Evolutionary conservation across 2,329 filamentous ascomycete genomes (phyloP).

Genomic region (Arthrobotrys conoides): DNA sequence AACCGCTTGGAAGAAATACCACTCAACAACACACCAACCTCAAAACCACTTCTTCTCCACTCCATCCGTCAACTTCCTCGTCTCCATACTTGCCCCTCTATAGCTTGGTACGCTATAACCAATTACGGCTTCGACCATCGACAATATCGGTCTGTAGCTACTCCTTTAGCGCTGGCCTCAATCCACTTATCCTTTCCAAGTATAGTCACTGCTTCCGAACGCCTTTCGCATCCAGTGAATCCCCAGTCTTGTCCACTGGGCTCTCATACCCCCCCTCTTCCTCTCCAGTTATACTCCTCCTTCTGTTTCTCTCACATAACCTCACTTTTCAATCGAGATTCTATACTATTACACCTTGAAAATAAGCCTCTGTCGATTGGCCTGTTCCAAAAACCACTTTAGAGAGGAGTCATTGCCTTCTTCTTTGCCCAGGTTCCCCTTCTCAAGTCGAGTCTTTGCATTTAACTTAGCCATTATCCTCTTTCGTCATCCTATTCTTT

Average conservation of each 20-base stretch:
- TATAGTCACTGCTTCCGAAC: slow-evolving; percentile 55
- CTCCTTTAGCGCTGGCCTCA: slow-evolving; percentile 44
- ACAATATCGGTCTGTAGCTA: slow-evolving; percentile 48
- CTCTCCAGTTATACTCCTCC: neutral
- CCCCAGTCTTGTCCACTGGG: slow-evolving; percentile 6
- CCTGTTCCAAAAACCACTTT: slow-evolving; percentile 29
- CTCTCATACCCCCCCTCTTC: slow-evolving; percentile 34
- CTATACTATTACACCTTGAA: slow-evolving; percentile 27
- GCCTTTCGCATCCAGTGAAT: slow-evolving; percentile 39
- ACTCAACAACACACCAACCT: slow-evolving; percentile 44
- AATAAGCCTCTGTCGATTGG: slow-evolving; percentile 52
- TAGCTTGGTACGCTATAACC: slow-evolving; percentile 41
- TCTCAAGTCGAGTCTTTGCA: slow-evolving; percentile 43
- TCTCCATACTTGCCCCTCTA: slow-evolving; percentile 43
- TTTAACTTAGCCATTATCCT: slow-evolving; percentile 60
- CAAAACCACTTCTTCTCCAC: slow-evolving; percentile 9
- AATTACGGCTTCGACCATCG: slow-evolving; percentile 36
- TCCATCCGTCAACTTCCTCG: slow-evolving; percentile 34
- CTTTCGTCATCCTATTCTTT: slow-evolving; percentile 53
- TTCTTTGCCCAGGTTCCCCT: slow-evolving; percentile 32
- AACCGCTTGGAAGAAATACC: slow-evolving; percentile 41
- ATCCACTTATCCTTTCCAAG: slow-evolving; percentile 56
- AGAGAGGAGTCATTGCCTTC: slow-evolving; percentile 45
- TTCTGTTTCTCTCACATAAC: slow-evolving; percentile 39
- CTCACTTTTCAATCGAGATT: slow-evolving; percentile 39